Base-by-base conservation (phyloP, 2,329 filamentous ascomycete genomes). In the Simplicillium sp. region DNA sequence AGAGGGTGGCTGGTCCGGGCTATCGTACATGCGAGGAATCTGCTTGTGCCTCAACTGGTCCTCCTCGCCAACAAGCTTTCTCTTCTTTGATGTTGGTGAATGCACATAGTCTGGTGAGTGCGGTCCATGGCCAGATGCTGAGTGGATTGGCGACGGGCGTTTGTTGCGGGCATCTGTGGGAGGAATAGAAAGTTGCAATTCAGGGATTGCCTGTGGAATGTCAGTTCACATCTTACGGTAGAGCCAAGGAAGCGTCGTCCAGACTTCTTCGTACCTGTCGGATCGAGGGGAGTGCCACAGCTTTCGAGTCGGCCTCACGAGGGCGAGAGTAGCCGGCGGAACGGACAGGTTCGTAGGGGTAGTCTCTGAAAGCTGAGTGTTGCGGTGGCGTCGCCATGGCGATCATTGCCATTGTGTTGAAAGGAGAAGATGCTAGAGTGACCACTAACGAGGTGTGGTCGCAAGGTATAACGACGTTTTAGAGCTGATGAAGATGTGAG, bases 41-140 rank as follows among this genome's bases (percentile, higher is more conserved):
- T 66, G 67, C 46, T 62, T 67, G 3, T 55, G 57, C 36, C 65
- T 58, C 40, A 67, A 60, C 7, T 32, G 44, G 20, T 67, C 64
- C 15, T 61, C 56, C 3, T 70, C 68, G 39, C 60, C 53, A 2
- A 66, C 68, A 7, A 65, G 47, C 14, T 69, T 63, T 47, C 66
- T 66, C 44, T 70, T 64, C 57, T 75, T 75, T 51, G 57, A 61
- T n/a, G 56, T 64, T 18, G 72, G 64, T 25, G 72, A 73, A 54
- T 73, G 62, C 11, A 67, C 52, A 47, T 75, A 75, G 42, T 71
- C 65, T 9, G 70, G 64, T 4, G 66, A 62, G 33, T 62, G 62
- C 44, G 55, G 46, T 25, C 20, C 20, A 40, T 52, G 48, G 37
- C 51, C 57, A 40, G 47, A 48, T 18, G 47, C 51, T 17, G 55